phyloP scores from a whole-genome alignment of 2,329 filamentous ascomycete genomes.

The Daldinia sp. region DNA sequence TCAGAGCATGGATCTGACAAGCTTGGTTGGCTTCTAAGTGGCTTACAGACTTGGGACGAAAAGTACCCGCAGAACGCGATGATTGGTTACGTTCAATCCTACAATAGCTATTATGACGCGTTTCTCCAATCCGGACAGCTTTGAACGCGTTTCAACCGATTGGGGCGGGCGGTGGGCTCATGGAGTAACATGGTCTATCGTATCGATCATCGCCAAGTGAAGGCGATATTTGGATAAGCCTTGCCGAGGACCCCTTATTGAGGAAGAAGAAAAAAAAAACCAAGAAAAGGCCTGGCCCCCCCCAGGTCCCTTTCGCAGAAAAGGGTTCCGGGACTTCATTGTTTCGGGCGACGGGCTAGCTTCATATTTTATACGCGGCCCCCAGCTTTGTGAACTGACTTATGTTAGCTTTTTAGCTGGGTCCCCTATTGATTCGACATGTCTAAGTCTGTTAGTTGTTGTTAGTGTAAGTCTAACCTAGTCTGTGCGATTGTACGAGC shows the following conservation, averaged over 20 bases:
- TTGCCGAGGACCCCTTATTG: conserved; percentile 28
- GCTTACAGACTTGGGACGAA: conserved; percentile 7
- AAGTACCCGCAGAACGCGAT: conserved; percentile 8
- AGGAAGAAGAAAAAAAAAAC: no score
- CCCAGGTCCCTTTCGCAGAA: background rate
- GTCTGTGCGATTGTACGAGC: conserved; percentile 13
- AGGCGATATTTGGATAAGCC: conserved; percentile 28
- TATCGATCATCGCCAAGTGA: conserved; percentile 14
- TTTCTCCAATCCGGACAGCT: conserved; percentile 5
- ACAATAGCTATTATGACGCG: conserved; percentile 21
- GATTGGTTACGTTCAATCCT: conserved; percentile 11
- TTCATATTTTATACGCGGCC: background rate
- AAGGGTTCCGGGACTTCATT: background rate
- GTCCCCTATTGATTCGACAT: conserved; percentile 10
- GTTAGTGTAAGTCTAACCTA: no score
- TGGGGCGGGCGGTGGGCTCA: conserved; percentile 3
- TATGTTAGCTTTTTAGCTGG: background rate
- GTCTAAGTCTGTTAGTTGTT: no score
- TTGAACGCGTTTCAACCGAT: conserved; percentile 14
- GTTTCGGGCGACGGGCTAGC: conserved; percentile 3
- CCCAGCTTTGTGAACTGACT: background rate
- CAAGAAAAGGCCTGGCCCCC: no score
- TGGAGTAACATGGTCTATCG: background rate
- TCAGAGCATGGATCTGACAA: conserved; percentile 14
- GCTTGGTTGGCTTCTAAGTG: no score